Conservation (phyloP, 2,329 filamentous ascomycete genomes). For the Exophiala xenobiotica region DNA sequence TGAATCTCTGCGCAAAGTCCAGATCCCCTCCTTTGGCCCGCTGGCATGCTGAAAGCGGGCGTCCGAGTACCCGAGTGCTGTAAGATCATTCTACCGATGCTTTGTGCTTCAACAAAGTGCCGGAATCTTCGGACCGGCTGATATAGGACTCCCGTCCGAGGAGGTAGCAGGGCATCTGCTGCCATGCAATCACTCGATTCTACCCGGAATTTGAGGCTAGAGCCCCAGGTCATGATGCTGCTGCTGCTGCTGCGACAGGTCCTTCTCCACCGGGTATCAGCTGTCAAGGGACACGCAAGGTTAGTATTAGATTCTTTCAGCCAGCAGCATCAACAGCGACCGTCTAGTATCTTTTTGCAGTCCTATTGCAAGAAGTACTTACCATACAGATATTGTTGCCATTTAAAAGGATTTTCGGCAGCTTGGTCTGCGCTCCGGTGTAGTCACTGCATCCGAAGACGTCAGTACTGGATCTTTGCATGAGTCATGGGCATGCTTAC, state of each 20-base stretch:
- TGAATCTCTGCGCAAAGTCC: too few species aligned
- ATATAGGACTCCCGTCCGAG: too few species aligned
- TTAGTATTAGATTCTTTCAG: constrained; percentile 11
- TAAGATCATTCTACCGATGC: too few species aligned
- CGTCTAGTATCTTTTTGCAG: neutral
- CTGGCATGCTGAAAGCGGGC: too few species aligned
- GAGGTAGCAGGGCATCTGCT: too few species aligned
- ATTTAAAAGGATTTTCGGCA: constrained; percentile 92
- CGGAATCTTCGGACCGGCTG: too few species aligned
- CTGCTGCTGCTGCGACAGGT: constrained; percentile 44
- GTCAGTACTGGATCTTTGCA: neutral
- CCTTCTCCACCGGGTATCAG: constrained; percentile 78
- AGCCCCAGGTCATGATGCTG: constrained; percentile 15
- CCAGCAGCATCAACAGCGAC: neutral
- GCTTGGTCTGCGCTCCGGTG: constrained; percentile 79
- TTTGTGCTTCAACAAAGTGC: too few species aligned
- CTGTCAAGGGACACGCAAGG: constrained; percentile 51
- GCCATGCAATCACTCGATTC: neutral
- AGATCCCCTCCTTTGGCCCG: too few species aligned
- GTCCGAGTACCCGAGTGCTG: too few species aligned
- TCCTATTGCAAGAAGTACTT: constrained; percentile 34
- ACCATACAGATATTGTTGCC: constrained; percentile 99
- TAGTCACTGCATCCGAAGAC: constrained; percentile 59
- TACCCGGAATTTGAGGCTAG: neutral
- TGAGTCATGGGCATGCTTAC: constrained; percentile 53